phyloP scores from a whole-genome alignment of 139 green algal species.

The Dunaliella sp. region DNA sequence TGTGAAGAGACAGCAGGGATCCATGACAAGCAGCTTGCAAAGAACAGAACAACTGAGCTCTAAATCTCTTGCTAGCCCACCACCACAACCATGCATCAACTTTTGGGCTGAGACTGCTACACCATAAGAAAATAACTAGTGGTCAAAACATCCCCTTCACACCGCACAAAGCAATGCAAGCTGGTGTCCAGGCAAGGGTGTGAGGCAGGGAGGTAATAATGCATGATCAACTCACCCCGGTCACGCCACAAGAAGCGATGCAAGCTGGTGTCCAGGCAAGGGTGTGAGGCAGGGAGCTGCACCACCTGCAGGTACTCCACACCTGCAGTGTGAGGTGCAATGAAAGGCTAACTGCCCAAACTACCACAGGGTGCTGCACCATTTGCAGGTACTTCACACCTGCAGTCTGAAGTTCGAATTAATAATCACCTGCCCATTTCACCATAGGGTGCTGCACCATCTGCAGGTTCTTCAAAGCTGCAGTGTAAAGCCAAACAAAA shows the following conservation, averaged over 20 bases:
- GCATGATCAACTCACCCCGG: neutral
- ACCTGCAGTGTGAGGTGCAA: neutral
- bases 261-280: slow-evolving; percentile 35
- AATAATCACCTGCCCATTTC: neutral
- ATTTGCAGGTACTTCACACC: too few relatives aligned
- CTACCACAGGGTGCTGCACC: neutral
- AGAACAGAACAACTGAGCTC: neutral
- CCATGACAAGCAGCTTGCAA: neutral
- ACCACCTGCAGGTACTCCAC: slow-evolving; percentile 50
- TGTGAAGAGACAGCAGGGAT: neutral
- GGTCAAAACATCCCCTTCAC: neutral
- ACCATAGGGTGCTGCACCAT: neutral
- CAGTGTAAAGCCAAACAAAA: neutral
- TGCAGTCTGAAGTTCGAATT: neutral
- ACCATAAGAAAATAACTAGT: neutral
- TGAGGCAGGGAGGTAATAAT: neutral
- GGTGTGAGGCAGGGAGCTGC: slow-evolving; percentile 43
- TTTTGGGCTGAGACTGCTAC: neutral
- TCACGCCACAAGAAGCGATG: neutral
- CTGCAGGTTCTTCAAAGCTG: too few relatives aligned
- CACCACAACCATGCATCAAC: neutral
- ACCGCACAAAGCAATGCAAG: neutral
- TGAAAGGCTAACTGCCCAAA: neutral
- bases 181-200: too few relatives aligned
- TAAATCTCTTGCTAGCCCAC: neutral